Evolutionary conservation across 2,329 filamentous ascomycete genomes (phyloP).

Genomic region (Phoma sp.): DNA sequence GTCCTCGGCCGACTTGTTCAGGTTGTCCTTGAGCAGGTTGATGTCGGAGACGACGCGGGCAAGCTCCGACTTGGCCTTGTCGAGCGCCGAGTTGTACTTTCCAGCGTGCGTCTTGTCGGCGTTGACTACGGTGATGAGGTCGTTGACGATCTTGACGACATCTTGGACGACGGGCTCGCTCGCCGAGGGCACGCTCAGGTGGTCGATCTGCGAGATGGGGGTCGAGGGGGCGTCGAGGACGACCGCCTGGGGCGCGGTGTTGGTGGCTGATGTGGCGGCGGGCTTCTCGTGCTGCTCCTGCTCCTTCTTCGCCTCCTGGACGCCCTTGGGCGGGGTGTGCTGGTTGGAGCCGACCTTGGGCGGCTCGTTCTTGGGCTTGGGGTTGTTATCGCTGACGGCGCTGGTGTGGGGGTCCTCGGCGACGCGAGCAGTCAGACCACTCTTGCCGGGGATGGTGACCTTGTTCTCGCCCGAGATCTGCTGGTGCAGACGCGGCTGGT

Average conservation of each 20-base stretch:
- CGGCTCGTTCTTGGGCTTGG: conserved; percentile 18
- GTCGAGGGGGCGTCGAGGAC: conserved; percentile 22
- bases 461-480: conserved; percentile 66
- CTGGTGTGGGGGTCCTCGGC: conserved; percentile 71
- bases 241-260: conserved; percentile 15
- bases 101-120: conserved; percentile 74
- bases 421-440: conserved; percentile 82
- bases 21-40: conserved; percentile 71
- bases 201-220: conserved; percentile 71
- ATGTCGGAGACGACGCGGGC: conserved; percentile 80
- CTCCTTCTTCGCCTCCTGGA: conserved; percentile 42
- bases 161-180: conserved; percentile 90
- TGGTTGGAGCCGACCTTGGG: conserved; percentile 37
- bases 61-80: conserved; percentile 85
- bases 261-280: conserved; percentile 32
- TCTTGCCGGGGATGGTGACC: conserved; percentile 83
- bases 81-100: conserved; percentile 79
- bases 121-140: conserved; percentile 92
- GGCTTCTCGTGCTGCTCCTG: conserved; percentile 35
- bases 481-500: conserved; percentile 51
- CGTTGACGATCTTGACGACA: conserved; percentile 92
- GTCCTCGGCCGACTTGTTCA: conserved; percentile 73
- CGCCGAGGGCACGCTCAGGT: conserved; percentile 75
- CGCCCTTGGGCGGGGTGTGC: conserved; percentile 26
- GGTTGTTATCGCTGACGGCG: conserved; percentile 59